Percentiles rank a stretch among this genome's conserved stretches.
Evolutionary conservation across 306 rosid species (phyloP).

Genomic region (Argentina anserina): DNA sequence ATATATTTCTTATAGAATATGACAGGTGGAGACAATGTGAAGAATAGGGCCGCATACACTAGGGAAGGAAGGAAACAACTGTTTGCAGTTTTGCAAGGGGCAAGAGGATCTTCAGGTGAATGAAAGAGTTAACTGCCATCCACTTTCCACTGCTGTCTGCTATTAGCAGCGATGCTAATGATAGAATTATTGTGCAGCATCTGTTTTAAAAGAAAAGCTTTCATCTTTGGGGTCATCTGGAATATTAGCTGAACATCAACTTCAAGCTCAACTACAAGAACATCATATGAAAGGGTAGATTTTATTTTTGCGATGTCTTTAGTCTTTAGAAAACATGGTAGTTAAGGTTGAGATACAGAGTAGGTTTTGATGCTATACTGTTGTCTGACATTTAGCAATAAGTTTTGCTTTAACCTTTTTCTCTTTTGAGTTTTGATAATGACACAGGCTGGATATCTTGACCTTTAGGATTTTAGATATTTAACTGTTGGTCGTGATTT

Average conservation of each 20-base stretch:
- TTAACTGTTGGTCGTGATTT: not conserved
- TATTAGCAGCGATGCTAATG: slow-evolving; percentile 35
- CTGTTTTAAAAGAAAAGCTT: slow-evolving; percentile 89
- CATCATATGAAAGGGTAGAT: slow-evolving; percentile 85
- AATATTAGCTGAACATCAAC: slow-evolving; percentile 95
- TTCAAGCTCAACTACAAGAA: slow-evolving; percentile 96
- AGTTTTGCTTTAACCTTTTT: not conserved
- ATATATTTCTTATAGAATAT: slow-evolving; percentile 45
- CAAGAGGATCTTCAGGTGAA: slow-evolving; percentile 96
- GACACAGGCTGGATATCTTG: not conserved
- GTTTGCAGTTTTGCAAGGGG: slow-evolving; percentile 93
- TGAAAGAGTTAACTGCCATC: not conserved
- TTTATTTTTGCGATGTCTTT: slow-evolving; percentile 3
- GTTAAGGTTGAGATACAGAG: not conserved
- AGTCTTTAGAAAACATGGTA: not conserved
- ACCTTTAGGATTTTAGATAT: not conserved
- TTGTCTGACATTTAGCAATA: not conserved
- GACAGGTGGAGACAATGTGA: slow-evolving; percentile 65
- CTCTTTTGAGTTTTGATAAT: slow-evolving; percentile 2
- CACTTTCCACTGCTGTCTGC: slow-evolving; percentile 15
- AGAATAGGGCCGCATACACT: slow-evolving; percentile 53
- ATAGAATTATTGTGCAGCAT: slow-evolving; percentile 59
- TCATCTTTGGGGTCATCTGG: slow-evolving; percentile 92
- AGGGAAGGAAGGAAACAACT: slow-evolving; percentile 96
- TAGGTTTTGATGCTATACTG: not conserved